Base-by-base conservation (phyloP, 805 yeast genomes). In the Wickerhamomyces subpelliculosus region DNA sequence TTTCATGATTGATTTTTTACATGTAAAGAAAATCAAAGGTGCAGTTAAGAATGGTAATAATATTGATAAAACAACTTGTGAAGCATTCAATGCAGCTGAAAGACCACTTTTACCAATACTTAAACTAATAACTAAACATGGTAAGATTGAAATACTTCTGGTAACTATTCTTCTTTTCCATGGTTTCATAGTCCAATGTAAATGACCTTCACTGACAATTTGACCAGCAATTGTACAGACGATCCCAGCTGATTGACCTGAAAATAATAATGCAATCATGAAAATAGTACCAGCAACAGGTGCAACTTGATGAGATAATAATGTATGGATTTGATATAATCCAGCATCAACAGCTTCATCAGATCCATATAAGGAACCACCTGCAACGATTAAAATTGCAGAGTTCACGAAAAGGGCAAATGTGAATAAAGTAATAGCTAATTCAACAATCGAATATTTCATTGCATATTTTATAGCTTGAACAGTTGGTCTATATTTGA, bases 161-260 rank as follows among this genome's bases (percentile, higher is more conserved):
- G 96, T 89, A 10, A 79, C 67, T 9, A 89, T 54, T 46, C 96
- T 68, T 55, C 96, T 72, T 35, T 80, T 52, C 84, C 95, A 81
- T 4, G 96, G 96, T 43, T 68, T 71, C 30, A 85, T 47, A 2
- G 73, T 76, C 96, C 96, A 88, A 37, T 79, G 73, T 28, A 89
- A 65, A 52, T 85, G 90, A 1, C 97, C 97, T 57, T 89, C 97
- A 48, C 87, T 75, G 3, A 89, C 96, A 49, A 89, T 79, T 60
- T 89, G 95, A 9, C 96, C 96, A 0, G 95, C 86, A 64, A 89
- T 82, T 0, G 97, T 89, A 57, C 96, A 88, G 3, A 88, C 89
- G 31, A 89, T 78, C 35, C 96, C 95, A 0, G 96, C 96, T 33
- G 89, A 81, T 52, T 84, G 88, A 6, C 96, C 96, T 41, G 93